These are phyloP conservation scores for Epichloe bromicola DNA, from an alignment of 2,329 filamentous ascomycete species.

Conservation along the genomic window DNA sequence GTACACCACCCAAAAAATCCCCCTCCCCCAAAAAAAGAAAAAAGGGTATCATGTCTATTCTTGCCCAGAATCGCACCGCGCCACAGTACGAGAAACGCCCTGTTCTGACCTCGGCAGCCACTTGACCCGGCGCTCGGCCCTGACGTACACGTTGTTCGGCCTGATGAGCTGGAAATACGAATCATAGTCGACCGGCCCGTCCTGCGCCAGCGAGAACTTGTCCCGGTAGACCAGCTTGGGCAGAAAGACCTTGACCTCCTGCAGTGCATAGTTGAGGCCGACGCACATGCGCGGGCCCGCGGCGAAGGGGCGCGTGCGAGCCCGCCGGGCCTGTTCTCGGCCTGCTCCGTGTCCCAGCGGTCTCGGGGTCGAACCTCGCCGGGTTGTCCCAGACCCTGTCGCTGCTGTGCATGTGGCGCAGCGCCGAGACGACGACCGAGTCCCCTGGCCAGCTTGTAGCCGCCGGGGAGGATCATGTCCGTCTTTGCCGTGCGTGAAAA, in stretches of 20 bases:
- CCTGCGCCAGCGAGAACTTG: constrained; percentile 36
- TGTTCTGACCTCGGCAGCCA: constrained; percentile 25
- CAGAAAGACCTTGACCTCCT: constrained; percentile 47
- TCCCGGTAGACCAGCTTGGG: constrained; percentile 47
- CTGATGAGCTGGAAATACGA: constrained; percentile 46
- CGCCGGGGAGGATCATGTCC: constrained; percentile 45
- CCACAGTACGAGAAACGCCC: too few species aligned
- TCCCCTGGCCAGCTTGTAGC: constrained; percentile 41
- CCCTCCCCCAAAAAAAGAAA: too few species aligned
- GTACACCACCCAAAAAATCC: too few species aligned
- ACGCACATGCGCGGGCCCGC: constrained; percentile 45
- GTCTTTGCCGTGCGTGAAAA: constrained; percentile 38
- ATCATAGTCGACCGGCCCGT: constrained; percentile 42
- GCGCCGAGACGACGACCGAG: constrained; percentile 37
- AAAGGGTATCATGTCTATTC: too few species aligned
- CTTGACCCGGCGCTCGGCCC: constrained; percentile 33
- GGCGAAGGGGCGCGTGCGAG: constrained; percentile 46
- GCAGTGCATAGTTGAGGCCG: constrained; percentile 51
- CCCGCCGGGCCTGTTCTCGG: constrained; percentile 35
- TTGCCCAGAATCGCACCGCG: too few species aligned
- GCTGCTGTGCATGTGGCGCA: constrained; percentile 41
- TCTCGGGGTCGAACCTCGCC: constrained; percentile 43
- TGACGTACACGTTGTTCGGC: constrained; percentile 15
- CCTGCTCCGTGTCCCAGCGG: constrained; percentile 38
- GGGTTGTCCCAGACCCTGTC: constrained; percentile 45